These are phyloP conservation scores for Ensete ventricosum DNA, from an alignment of 176 grass and related monocot genomes.

Conservation along the genomic window DNA sequence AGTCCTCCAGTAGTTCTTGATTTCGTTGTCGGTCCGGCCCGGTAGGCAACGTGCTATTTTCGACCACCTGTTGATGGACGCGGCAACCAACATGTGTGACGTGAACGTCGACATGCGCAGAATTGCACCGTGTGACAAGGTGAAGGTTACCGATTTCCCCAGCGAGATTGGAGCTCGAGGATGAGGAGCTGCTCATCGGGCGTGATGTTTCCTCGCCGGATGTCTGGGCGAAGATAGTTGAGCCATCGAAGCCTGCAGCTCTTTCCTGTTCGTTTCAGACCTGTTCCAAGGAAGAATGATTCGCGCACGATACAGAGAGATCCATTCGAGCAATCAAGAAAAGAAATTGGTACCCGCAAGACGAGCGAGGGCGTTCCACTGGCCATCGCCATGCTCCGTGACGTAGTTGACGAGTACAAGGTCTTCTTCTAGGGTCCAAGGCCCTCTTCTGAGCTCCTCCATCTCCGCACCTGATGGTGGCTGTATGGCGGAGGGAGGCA, in stretches of 20 bases:
- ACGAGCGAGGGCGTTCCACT: slow-evolving; percentile 65
- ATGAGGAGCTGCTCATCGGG: slow-evolving; percentile 92
- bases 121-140: too few relatives aligned
- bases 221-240: slow-evolving; percentile 88
- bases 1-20: slow-evolving; percentile 17
- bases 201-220: slow-evolving; percentile 92
- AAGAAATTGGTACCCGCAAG: slow-evolving; percentile 56
- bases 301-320: too few relatives aligned
- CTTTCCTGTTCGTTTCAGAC: slow-evolving; percentile 83
- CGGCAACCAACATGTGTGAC: background rate
- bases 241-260: slow-evolving; percentile 94
- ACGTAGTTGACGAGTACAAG: slow-evolving; percentile 53
- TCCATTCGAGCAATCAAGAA: background rate
- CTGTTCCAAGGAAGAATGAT: slow-evolving; percentile 15
- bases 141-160: slow-evolving; percentile 54
- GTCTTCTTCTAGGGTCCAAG: slow-evolving; percentile 66
- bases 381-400: slow-evolving; percentile 51
- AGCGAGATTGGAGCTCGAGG: slow-evolving; percentile 84
- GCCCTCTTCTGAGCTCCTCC: slow-evolving; percentile 36
- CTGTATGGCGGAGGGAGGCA: background rate
- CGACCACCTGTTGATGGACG: background rate
- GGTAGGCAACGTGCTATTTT: background rate
- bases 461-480: background rate
- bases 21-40: slow-evolving; percentile 7
- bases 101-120: too few relatives aligned